Evolutionary conservation across 2,329 filamentous ascomycete genomes (phyloP).

Genomic region (Penicillium sp.): DNA sequence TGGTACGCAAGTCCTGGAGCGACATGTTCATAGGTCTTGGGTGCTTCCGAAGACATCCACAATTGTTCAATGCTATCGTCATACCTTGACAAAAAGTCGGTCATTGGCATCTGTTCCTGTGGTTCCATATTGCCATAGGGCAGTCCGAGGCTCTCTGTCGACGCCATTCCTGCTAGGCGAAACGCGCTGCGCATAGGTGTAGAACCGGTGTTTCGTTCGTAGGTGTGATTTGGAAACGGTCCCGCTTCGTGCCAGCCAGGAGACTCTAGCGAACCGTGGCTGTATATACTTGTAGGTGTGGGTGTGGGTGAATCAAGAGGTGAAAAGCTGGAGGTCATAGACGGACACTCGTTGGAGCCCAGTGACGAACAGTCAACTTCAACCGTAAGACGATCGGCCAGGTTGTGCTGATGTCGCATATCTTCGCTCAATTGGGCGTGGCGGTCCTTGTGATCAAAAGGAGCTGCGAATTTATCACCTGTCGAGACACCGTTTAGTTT

Average conservation of each 20-base stretch:
- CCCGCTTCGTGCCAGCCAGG: slow-evolving; percentile 42
- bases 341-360: slow-evolving; percentile 46
- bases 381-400: slow-evolving; percentile 44
- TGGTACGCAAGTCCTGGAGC: slow-evolving; percentile 37
- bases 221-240: slow-evolving; percentile 34
- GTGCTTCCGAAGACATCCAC: slow-evolving; percentile 42
- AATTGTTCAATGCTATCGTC: slow-evolving; percentile 45
- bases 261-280: slow-evolving; percentile 43
- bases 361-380: slow-evolving; percentile 46
- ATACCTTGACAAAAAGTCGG: slow-evolving; percentile 43
- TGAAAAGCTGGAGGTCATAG: slow-evolving; percentile 46
- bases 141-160: slow-evolving; percentile 38
- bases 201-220: slow-evolving; percentile 34
- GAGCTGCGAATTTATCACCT: slow-evolving; percentile 38
- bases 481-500: slow-evolving; percentile 30
- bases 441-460: slow-evolving; percentile 30
- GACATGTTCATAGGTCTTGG: slow-evolving; percentile 42
- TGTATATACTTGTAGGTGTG: slow-evolving; percentile 46
- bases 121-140: slow-evolving; percentile 39
- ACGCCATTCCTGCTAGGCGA: slow-evolving; percentile 40
- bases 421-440: slow-evolving; percentile 39
- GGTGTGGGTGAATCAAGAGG: slow-evolving; percentile 47
- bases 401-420: slow-evolving; percentile 44
- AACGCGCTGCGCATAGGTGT: slow-evolving; percentile 43
- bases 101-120: slow-evolving; percentile 40